A percentile compares a stretch with the other conserved stretches of the same genome.
Evolutionary conservation across 2,329 filamentous ascomycete species (phyloP).

Genomic region (Apiospora hydei): DNA sequence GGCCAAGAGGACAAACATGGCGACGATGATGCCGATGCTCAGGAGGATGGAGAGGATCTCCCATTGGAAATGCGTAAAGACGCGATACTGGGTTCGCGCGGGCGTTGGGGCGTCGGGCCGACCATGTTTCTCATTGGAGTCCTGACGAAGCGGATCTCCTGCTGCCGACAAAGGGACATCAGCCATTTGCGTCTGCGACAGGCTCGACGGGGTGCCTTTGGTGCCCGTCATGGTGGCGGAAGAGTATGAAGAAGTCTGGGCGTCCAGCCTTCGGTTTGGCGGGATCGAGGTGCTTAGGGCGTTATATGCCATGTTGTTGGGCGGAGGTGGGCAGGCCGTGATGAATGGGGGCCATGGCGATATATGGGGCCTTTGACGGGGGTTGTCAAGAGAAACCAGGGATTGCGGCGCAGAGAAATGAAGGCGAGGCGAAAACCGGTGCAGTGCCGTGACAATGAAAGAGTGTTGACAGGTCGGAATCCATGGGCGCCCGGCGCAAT

Average conservation of each 20-base stretch:
- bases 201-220: neutral
- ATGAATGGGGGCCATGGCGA: neutral
- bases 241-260: neutral
- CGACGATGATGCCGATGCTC: constrained; percentile 3
- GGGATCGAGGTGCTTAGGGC: neutral
- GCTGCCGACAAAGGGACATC: neutral
- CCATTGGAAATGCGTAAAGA: constrained; percentile 17
- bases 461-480: too few relatives aligned
- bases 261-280: neutral
- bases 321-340: neutral
- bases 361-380: neutral
- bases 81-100: neutral
- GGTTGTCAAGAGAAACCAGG: neutral
- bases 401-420: neutral
- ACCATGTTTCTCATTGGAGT: neutral
- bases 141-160: neutral
- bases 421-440: neutral
- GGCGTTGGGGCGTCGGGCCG: neutral
- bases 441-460: too few relatives aligned
- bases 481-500: neutral
- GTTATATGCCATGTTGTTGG: neutral
- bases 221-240: neutral
- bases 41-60: constrained; percentile 18
- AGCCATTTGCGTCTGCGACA: neutral
- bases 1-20: constrained; percentile 8